Percentiles rank a stretch among this genome's conserved stretches.
Evolutionary conservation across 2,329 filamentous ascomycete genomes (phyloP).

Genomic region (Epichloe glyceriae): DNA sequence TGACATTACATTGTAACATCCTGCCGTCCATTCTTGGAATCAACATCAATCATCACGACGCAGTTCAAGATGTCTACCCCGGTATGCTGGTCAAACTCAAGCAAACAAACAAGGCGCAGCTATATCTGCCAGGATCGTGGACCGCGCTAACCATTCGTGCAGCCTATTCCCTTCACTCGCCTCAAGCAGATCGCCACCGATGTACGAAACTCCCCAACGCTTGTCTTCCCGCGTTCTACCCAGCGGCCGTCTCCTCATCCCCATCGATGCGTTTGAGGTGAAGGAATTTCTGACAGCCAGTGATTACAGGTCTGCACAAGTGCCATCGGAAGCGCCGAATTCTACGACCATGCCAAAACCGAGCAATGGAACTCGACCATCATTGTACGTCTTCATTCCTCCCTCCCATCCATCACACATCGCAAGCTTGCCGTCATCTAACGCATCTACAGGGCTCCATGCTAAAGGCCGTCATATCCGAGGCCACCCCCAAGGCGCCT

Average conservation of each 20-base stretch:
- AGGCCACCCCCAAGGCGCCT: slow-evolving; percentile 46
- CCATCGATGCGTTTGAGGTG: neutral
- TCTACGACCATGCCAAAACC: slow-evolving; percentile 79
- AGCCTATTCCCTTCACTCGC: slow-evolving; percentile 66
- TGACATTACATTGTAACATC: neutral
- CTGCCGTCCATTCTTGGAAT: neutral
- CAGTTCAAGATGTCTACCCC: slow-evolving; percentile 25
- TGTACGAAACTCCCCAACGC: slow-evolving; percentile 37
- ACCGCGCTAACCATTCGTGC: slow-evolving; percentile 1
- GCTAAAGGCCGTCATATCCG: slow-evolving; percentile 64
- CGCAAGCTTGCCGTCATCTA: neutral
- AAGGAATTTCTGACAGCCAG: slow-evolving; percentile 1
- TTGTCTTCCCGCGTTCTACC: neutral
- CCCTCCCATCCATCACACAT: slow-evolving; percentile 1
- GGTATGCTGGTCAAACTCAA: slow-evolving; percentile 13
- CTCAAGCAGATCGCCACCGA: slow-evolving; percentile 78
- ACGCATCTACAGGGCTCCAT: slow-evolving; percentile 50
- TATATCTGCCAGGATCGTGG: neutral
- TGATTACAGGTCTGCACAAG: slow-evolving; percentile 63
- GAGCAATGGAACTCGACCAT: slow-evolving; percentile 84
- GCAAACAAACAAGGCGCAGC: neutral
- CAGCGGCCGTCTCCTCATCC: neutral
- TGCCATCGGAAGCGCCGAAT: slow-evolving; percentile 59
- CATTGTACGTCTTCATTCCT: slow-evolving; percentile 50
- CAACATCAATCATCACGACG: slow-evolving; percentile 4